Conservation (phyloP, 1,284 basidiomycete genomes). For the Hypsizygus ulmarius region DNA sequence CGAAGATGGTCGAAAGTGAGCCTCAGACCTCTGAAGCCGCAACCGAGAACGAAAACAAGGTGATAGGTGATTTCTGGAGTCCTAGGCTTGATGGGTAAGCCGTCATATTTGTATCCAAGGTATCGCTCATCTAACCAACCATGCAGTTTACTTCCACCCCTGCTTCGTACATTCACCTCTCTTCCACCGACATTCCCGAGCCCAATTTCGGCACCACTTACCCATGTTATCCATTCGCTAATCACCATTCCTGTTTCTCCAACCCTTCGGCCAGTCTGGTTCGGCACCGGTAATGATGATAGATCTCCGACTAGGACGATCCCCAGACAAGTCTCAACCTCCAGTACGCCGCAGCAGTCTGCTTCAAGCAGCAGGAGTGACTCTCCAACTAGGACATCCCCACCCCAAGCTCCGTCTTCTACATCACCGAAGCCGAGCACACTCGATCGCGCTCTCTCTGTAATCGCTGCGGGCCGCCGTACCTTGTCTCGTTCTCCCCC, state of each 20-base stretch:
- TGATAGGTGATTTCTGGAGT: slow-evolving; percentile 66
- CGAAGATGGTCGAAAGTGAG: slow-evolving; percentile 49
- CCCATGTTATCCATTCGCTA: slow-evolving; percentile 71
- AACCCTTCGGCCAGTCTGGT: slow-evolving; percentile 51
- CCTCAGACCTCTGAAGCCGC: slow-evolving; percentile 35
- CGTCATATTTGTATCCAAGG: background rate
- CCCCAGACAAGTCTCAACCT: slow-evolving; percentile 29
- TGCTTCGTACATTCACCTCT: slow-evolving; percentile 60
- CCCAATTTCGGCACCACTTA: slow-evolving; percentile 65
- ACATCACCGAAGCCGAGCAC: slow-evolving; percentile 46
- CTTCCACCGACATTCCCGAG: slow-evolving; percentile 57
- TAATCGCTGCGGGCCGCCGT: slow-evolving; percentile 53
- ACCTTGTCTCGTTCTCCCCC: slow-evolving; percentile 56
- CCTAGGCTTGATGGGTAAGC: slow-evolving; percentile 64
- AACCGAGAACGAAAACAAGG: slow-evolving; percentile 30
- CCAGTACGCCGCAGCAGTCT: slow-evolving; percentile 28
- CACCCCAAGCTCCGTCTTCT: slow-evolving; percentile 19
- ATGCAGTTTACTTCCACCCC: slow-evolving; percentile 52
- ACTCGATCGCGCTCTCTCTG: slow-evolving; percentile 62
- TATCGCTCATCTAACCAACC: slow-evolving; percentile 1
- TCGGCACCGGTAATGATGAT: slow-evolving; percentile 27
- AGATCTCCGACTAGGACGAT: slow-evolving; percentile 28
- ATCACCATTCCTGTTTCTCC: slow-evolving; percentile 67
- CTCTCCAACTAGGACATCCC: slow-evolving; percentile 32
- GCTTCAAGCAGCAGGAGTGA: slow-evolving; percentile 33